Base-by-base conservation (phyloP, 768 basidiomycete species). In the Rhizopogon vulgaris region DNA sequence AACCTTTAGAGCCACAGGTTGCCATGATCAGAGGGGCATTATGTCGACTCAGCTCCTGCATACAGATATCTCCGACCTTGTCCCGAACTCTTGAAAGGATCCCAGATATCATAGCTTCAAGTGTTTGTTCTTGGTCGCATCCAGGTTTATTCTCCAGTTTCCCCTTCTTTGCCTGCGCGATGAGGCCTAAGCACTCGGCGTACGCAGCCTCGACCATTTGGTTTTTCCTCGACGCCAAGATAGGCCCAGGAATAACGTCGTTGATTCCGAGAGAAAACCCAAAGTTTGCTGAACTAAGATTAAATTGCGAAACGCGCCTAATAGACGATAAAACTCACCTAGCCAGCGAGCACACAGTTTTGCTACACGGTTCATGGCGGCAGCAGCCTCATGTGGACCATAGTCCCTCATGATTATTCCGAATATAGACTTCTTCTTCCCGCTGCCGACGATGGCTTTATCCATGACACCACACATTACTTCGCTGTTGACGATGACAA, bases 391-490 rank as follows among this genome's bases (percentile, higher is more conserved):
- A 58, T 95, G 85, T 6, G 92, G 81, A 4, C 96, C 96, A 67
- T 96, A 98, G 69, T 99, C 96, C 52, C 95, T 78, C 73, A 97
- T 80, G 59, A 99, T 98, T 40, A 97, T 91, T 56, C 95, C 95
- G 63, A 98, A 99, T 39, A 99, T 92, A 2, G 94, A 96, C 65
- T 97, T 98, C 77, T 99, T 98, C 80, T 99, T 99, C 48, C 96
- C 96, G 60, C 91, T 89, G 49, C 96, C 96, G 3, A 98, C 87
- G 0, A 93, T 97, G 14, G 90, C 90, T 71, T 99, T 99, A 73
- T 99, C 96, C 85, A 98, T 95, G 14, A 93, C 90, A 40, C 96
- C 96, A 61, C 94, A 97, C 93, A 98, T 99, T 60, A 99, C 92
- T 69, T 99, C 94, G 63, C 90, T 93, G 67, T 98, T 99, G 56